Evolutionary conservation across 179 eudicot genomes (phyloP).

Genomic region (Monotropa hypopitys): DNA sequence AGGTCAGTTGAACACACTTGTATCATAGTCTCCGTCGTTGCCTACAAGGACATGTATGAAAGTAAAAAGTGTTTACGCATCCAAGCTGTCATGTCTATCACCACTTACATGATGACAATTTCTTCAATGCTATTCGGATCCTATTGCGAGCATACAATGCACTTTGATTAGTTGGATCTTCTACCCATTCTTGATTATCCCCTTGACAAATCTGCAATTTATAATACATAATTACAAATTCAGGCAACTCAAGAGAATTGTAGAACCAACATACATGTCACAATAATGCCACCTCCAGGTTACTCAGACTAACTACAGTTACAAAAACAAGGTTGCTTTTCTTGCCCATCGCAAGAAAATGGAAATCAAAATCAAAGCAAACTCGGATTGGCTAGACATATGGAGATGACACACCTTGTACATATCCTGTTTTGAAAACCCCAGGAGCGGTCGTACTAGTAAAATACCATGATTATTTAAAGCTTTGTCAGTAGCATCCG

Average conservation of each 20-base stretch:
- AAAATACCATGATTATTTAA: conserved; percentile 40
- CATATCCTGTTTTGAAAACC: conserved; percentile 66
- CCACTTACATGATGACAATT: conserved; percentile 48
- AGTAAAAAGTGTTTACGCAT: neutral
- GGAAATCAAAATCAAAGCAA: neutral
- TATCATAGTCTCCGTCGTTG: no score
- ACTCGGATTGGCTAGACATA: neutral
- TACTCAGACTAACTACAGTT: neutral
- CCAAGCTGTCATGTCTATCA: conserved; percentile 8
- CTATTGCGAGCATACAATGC: conserved; percentile 66
- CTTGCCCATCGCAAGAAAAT: neutral
- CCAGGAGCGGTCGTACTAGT: conserved; percentile 74
- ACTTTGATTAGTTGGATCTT: conserved; percentile 82
- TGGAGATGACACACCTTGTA: conserved; percentile 46
- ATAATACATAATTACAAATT: neutral
- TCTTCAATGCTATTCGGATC: conserved; percentile 52
- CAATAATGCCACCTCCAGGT: neutral
- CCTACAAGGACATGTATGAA: neutral
- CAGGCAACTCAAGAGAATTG: neutral
- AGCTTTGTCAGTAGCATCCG: conserved; percentile 19
- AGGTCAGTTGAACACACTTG: no score
- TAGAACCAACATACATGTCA: neutral
- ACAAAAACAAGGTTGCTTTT: neutral
- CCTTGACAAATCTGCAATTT: conserved; percentile 57
- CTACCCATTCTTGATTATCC: conserved; percentile 72